These are phyloP conservation scores for Aspergillus ustus DNA, from an alignment of 2,329 filamentous ascomycete species.

Conservation along the genomic window DNA sequence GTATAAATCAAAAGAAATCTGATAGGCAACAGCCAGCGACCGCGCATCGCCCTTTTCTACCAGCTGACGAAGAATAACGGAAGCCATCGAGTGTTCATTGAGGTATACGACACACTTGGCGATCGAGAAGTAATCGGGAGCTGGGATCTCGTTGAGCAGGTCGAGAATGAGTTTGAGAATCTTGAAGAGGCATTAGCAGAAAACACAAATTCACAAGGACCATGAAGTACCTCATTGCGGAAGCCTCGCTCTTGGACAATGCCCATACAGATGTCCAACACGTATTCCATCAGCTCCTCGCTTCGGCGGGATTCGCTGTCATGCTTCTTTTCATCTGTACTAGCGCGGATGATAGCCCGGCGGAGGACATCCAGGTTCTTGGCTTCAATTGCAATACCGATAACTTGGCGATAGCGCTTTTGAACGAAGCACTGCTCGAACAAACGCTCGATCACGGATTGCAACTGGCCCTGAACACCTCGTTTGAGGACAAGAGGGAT, in stretches of 20 bases:
- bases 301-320: slow-evolving; percentile 63
- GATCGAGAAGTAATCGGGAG: slow-evolving; percentile 96
- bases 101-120: slow-evolving; percentile 97
- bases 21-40: slow-evolving; percentile 86
- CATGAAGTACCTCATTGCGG: slow-evolving; percentile 65
- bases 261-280: slow-evolving; percentile 94
- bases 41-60: slow-evolving; percentile 78
- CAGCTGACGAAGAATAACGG: slow-evolving; percentile 79
- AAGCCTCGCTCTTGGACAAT: slow-evolving; percentile 92
- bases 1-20: slow-evolving; percentile 97
- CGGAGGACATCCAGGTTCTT: slow-evolving; percentile 87
- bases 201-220: not conserved
- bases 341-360: slow-evolving; percentile 85
- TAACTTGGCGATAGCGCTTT: slow-evolving; percentile 90
- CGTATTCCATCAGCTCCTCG: slow-evolving; percentile 96
- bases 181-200: slow-evolving; percentile 43
- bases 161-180: slow-evolving; percentile 93
- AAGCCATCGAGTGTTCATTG: slow-evolving; percentile 88
- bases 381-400: slow-evolving; percentile 94
- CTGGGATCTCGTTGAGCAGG: slow-evolving; percentile 89
- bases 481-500: slow-evolving; percentile 70
- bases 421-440: slow-evolving; percentile 88
- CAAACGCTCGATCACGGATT: slow-evolving; percentile 81
- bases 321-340: slow-evolving; percentile 78
- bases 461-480: slow-evolving; percentile 77